Evolutionary conservation across 257 asterid species (phyloP).

Genomic region (Dorcoceras hygrometricum): DNA sequence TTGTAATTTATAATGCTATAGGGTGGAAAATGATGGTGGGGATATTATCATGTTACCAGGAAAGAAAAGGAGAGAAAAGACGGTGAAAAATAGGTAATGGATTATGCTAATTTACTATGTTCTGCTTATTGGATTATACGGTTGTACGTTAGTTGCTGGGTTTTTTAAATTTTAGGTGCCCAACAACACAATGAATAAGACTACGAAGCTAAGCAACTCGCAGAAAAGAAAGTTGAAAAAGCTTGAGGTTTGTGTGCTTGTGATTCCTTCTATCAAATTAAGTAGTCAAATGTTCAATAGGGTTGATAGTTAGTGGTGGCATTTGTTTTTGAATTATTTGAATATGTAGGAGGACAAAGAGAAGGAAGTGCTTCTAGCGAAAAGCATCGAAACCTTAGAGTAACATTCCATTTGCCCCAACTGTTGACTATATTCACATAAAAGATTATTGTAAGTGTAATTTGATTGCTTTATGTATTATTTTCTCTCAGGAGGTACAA

Average conservation of each 20-base stretch:
- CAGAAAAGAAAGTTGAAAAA: slow-evolving; percentile 79
- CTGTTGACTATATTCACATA: slow-evolving; percentile 7
- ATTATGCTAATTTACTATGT: background rate
- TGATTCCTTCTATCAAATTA: background rate
- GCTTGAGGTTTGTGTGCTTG: slow-evolving; percentile 54
- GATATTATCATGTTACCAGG: slow-evolving; percentile 46
- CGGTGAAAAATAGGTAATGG: slow-evolving; percentile 42
- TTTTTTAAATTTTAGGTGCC: slow-evolving; percentile 34
- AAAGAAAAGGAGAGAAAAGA: slow-evolving; percentile 45
- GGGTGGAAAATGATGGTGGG: slow-evolving; percentile 39
- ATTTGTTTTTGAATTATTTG: slow-evolving; percentile 18
- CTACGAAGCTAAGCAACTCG: slow-evolving; percentile 55
- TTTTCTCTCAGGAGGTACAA: slow-evolving; percentile 67
- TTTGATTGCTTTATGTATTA: slow-evolving; percentile 22
- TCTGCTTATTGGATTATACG: background rate
- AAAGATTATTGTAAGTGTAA: slow-evolving; percentile 8
- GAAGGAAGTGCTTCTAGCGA: slow-evolving; percentile 53
- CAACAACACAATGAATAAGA: slow-evolving; percentile 23
- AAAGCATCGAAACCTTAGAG: slow-evolving; percentile 77
- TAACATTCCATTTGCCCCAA: slow-evolving; percentile 30
- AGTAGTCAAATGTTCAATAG: background rate
- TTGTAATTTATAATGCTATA: slow-evolving; percentile 12
- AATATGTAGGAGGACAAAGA: slow-evolving; percentile 74
- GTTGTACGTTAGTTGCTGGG: background rate
- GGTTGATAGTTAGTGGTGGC: background rate